Base-by-base conservation (phyloP, 257 asterid genomes). In the Echites panduratus region DNA sequence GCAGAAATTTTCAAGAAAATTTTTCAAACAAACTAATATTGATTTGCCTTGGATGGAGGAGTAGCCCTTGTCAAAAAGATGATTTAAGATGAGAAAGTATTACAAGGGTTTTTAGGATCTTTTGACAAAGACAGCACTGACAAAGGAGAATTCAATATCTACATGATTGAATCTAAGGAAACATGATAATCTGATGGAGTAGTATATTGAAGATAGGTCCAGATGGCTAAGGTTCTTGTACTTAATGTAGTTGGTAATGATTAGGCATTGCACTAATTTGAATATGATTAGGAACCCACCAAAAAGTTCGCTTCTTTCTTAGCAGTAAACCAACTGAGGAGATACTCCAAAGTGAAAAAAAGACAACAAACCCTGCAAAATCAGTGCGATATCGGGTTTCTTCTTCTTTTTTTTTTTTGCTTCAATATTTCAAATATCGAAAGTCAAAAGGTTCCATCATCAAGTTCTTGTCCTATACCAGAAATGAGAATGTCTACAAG, bases 241-340 rank as follows among this genome's bases (percentile, higher is more conserved):
- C 56, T 65, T 73, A 70, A 73, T 53, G 69, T 70, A 53, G 82
- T 83, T 59, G 84, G 81, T 81, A 77, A 83, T 83, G 85, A 85
- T 83, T 81, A 75, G 78, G 77, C 56, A 59, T 40, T 70, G 71
- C 85, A 86, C 87, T 86, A 73, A 84, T 80, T 79, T 63, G 62
- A 48, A 17, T 78, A 83, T 86, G 72, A 85, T 81, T 74, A 71
- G 70, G 72, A 48, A 40, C 56, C 68, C 78, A 19, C 48, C 50
- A 67, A 50, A 49, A 68, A 56, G 59, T 45, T 44, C 72, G 73
- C 24, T 16, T 32, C 45, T 62, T 62, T 62, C 45, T 29, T 56
- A 70, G 41, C 78, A 66, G 44, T 70, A 47, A 26, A 26, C 62
- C 77, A 53, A 66, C 76, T 64, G 62, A 47, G 32, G 53, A 65